Evolutionary conservation across 768 basidiomycete genomes (phyloP).

Genomic region (Mycena rebaudengoi): DNA sequence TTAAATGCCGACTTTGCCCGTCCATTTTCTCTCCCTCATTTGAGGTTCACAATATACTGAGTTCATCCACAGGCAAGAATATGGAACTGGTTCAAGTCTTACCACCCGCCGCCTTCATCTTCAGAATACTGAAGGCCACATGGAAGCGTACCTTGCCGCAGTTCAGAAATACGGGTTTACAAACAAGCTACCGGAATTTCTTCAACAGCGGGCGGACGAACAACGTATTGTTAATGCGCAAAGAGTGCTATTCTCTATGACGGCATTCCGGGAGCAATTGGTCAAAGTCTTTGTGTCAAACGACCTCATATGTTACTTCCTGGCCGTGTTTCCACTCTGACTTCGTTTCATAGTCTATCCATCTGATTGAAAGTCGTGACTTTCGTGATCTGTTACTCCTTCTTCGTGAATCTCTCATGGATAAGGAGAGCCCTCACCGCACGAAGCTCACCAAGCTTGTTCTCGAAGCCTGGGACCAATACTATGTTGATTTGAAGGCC

Average conservation of each 20-base stretch:
- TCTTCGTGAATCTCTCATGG: background rate
- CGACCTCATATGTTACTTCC: conserved; percentile 11
- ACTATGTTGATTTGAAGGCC: conserved; percentile 5
- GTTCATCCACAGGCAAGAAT: background rate
- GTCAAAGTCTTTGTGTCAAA: conserved; percentile 12
- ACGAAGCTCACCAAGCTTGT: conserved; percentile 9
- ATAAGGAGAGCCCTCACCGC: conserved; percentile 3
- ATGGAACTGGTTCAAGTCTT: background rate
- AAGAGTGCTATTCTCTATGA: conserved; percentile 8
- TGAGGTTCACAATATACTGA: background rate
- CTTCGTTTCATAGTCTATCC: conserved; percentile 5
- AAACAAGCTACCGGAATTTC: conserved; percentile 4
- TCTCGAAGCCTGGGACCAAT: conserved; percentile 12
- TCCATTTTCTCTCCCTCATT: background rate
- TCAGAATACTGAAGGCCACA: background rate
- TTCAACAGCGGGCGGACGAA: background rate
- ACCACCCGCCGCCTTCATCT: conserved; percentile 11
- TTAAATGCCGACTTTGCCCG: conserved; percentile 12
- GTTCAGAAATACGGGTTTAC: background rate
- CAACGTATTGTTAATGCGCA: background rate
- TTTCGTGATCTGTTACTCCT: conserved; percentile 5
- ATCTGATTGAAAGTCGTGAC: conserved; percentile 4
- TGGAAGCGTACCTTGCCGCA: background rate
- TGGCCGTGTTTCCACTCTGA: conserved; percentile 3
- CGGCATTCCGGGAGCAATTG: conserved; percentile 4